Evolutionary conservation across 116 monocot genomes (phyloP).

Genomic region (Zostera marina): DNA sequence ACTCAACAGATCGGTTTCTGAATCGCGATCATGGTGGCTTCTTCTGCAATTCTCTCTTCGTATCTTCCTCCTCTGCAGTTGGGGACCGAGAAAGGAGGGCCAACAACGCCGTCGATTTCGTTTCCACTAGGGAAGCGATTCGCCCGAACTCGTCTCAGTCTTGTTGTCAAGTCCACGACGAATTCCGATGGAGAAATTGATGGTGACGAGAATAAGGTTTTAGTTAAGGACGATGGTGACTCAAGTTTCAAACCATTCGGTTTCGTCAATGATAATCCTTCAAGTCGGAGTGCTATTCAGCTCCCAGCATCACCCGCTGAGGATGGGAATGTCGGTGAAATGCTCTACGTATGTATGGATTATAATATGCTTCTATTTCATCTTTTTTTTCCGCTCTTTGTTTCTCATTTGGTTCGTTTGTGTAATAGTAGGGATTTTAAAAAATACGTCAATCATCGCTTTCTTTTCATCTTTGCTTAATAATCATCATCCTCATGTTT

Average conservation of each 20-base stretch:
- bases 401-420: neutral
- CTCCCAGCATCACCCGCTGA: conserved; percentile 81
- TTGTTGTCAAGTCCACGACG: neutral
- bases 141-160: neutral
- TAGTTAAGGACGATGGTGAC: conserved; percentile 5
- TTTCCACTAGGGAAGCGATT: neutral
- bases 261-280: conserved; percentile 93
- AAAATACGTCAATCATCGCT: neutral
- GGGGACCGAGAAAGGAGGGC: neutral
- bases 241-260: conserved; percentile 81
- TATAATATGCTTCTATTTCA: no score
- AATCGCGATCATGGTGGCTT: neutral
- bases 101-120: neutral
- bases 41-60: neutral
- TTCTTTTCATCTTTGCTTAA: neutral
- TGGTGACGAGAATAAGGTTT: conserved; percentile 2
- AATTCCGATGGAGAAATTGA: neutral
- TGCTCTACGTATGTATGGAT: conserved; percentile 75
- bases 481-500: no score
- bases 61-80: neutral
- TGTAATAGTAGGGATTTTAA: neutral
- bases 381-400: neutral
- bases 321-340: conserved; percentile 98
- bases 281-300: conserved; percentile 85
- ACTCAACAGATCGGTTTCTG: no score